phyloP scores from a whole-genome alignment of 2,329 filamentous ascomycete genomes.

The Pyricularia grisea region DNA sequence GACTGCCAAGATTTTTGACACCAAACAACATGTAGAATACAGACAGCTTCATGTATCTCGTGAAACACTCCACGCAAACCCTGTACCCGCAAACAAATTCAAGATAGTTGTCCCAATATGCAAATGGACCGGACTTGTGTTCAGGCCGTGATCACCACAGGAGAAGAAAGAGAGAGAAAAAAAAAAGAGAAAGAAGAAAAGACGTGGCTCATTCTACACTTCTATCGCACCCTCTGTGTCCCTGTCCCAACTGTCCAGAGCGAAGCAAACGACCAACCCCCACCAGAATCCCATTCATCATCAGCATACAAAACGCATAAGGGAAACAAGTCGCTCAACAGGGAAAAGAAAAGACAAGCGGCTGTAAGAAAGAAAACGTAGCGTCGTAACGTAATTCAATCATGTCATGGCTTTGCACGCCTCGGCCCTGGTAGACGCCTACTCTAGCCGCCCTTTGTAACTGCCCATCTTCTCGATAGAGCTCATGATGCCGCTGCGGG shows the following conservation, averaged over 20 bases:
- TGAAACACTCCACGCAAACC: neutral
- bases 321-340: neutral
- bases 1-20: neutral
- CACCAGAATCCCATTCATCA: neutral
- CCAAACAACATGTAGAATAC: neutral
- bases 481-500: conserved; percentile 66
- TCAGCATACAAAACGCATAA: neutral
- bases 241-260: neutral
- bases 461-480: conserved; percentile 84
- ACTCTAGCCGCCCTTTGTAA: conserved; percentile 31
- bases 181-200: neutral
- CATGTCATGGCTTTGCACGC: neutral
- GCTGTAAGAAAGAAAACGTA: neutral
- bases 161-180: no score
- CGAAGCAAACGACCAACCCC: no score
- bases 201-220: neutral
- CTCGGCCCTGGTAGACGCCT: neutral
- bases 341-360: neutral
- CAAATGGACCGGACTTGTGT: neutral
- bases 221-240: neutral
- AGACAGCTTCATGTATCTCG: neutral
- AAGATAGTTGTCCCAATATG: neutral
- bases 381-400: neutral
- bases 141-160: neutral
- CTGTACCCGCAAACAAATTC: neutral